Percentiles rank a stretch among this genome's conserved stretches.
These are phyloP conservation scores for Musa balbisiana DNA, from an alignment of 202 grass and related monocot genomes.

Conservation along the genomic window DNA sequence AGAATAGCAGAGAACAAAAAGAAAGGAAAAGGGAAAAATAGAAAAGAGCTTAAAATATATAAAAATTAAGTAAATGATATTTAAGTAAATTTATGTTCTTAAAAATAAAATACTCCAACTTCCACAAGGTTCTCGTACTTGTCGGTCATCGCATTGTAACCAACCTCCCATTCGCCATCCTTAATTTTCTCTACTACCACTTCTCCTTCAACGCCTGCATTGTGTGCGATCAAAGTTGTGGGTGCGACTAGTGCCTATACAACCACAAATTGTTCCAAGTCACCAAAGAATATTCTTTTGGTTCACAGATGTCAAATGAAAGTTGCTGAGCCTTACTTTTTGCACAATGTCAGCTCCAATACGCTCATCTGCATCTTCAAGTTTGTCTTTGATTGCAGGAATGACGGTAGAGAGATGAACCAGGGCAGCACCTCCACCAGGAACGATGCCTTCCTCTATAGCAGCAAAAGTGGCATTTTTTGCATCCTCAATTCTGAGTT, in stretches of 20 bases:
- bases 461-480: slow-evolving; percentile 96
- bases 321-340: slow-evolving; percentile 39
- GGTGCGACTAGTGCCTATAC: slow-evolving; percentile 66
- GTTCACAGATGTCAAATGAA: neutral
- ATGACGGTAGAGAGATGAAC: slow-evolving; percentile 77
- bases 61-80: too few relatives aligned
- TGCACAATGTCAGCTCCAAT: slow-evolving; percentile 95
- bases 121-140: slow-evolving; percentile 79
- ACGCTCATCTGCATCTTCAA: slow-evolving; percentile 78
- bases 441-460: slow-evolving; percentile 94
- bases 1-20: too few relatives aligned
- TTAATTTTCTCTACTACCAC: slow-evolving; percentile 83
- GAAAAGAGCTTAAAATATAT: too few relatives aligned
- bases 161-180: slow-evolving; percentile 71
- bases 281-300: too few relatives aligned
- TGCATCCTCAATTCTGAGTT: slow-evolving; percentile 87
- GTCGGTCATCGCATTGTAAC: slow-evolving; percentile 96
- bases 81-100: neutral
- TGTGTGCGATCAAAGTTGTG: slow-evolving; percentile 73
- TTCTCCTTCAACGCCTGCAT: slow-evolving; percentile 91
- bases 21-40: too few relatives aligned
- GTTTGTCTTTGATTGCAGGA: slow-evolving; percentile 71
- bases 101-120: slow-evolving; percentile 30
- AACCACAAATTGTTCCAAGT: neutral
- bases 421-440: slow-evolving; percentile 79